Base-by-base conservation (phyloP, 176 grass and related monocot species). In the Musa acuminata region DNA sequence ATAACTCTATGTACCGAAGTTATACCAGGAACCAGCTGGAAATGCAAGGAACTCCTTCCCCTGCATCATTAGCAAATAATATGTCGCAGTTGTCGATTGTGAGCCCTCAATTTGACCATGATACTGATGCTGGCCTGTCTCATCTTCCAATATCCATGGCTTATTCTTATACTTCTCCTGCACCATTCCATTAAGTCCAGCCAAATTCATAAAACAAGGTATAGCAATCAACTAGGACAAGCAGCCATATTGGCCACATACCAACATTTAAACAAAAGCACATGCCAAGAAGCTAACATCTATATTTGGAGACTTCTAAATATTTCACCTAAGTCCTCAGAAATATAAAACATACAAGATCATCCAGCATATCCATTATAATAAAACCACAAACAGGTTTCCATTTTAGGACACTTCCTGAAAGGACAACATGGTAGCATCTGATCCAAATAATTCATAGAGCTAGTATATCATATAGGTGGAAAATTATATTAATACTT, bases 121-220 rank as follows among this genome's bases (percentile, higher is more conserved):
- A 75, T 77, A 97, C 86, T 89, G 90, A 81, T 87, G 54, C 77
- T 85, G 81, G 10, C 86, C 86, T 68, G 84, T 93, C 23, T 93
- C 90, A 65, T 98, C 88, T 83, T 93, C 90, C 73, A 98, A 78
- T 60, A 93, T 85, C 88, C 90, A 98, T 13, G 94, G 85, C 75
- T 82, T 93, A 57, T 79, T 89, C 63, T 75, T 89, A 79, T 82
- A 78, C 24, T 87, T 98, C 49, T 93, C 90, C 94, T 96, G 77
- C 75, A 72, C 8, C 3, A 53, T 80, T 11, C 58, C 65, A 84
- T 78, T 82, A 79, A 63, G 24, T 24, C 13, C 16, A 79, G 26
- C 79, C 20, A 26, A 58, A 82, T 76, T 73, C 54, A 72, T 11
- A 66, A n/a, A 53, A 43, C 4, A 43, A 43, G 43, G 17, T 49